Evolutionary conservation across 2,329 filamentous ascomycete species (phyloP).

Genomic region (Claviceps humidiphila): DNA sequence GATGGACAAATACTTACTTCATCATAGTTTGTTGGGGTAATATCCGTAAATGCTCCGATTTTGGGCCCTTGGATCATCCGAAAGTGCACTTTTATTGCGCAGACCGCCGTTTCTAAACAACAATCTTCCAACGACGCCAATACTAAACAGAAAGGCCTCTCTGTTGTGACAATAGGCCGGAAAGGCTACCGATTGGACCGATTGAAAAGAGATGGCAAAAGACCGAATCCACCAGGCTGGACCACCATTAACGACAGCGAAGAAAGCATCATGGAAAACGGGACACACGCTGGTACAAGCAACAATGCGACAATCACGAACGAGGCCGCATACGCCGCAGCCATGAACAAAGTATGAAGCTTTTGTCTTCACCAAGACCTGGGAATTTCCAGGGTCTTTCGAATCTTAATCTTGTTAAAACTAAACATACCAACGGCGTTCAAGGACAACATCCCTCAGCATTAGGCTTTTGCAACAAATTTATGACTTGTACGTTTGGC

Average conservation of each 20-base stretch:
- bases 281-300: background rate
- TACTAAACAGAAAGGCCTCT: background rate
- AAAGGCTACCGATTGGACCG: slow-evolving; percentile 9
- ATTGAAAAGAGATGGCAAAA: slow-evolving; percentile 7
- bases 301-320: background rate
- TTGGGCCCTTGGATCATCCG: slow-evolving; percentile 13
- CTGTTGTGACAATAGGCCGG: slow-evolving; percentile 12
- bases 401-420: background rate
- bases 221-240: slow-evolving; percentile 8
- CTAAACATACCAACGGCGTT: background rate
- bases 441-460: too few relatives aligned
- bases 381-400: background rate
- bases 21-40: slow-evolving; percentile 12
- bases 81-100: slow-evolving; percentile 8
- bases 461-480: too few relatives aligned
- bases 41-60: slow-evolving; percentile 13
- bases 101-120: slow-evolving; percentile 6
- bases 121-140: background rate
- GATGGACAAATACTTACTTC: background rate
- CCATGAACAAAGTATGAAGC: background rate
- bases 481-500: too few relatives aligned
- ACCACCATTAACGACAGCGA: slow-evolving; percentile 12
- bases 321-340: background rate
- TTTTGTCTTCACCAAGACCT: background rate
- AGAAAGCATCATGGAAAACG: slow-evolving; percentile 8